Conservation (phyloP, 768 basidiomycete species). For the Panaeolus cyanescens region DNA sequence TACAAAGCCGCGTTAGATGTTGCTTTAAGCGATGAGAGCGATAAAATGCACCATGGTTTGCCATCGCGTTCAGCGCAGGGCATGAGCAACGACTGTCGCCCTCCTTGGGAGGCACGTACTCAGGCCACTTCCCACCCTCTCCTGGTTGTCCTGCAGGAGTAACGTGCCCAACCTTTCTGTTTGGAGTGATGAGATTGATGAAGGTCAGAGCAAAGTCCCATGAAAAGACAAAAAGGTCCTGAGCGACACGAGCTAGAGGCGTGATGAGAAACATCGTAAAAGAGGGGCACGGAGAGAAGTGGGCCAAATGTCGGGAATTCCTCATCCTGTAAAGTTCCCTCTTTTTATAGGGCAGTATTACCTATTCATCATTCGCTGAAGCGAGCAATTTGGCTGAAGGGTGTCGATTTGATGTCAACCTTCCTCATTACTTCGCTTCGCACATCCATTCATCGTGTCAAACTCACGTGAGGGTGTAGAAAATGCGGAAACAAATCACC, state of each 20-base stretch:
- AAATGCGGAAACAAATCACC: background rate
- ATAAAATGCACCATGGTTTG: conserved; percentile 72
- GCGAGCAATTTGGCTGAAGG: background rate
- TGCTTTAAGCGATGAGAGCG: conserved; percentile 18
- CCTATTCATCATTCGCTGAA: background rate
- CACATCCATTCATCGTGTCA: conserved; percentile 6
- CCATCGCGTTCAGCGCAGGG: conserved; percentile 78
- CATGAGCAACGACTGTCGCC: conserved; percentile 75
- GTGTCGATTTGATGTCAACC: background rate
- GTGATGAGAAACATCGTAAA: conserved; percentile 33
- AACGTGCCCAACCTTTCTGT: conserved; percentile 52
- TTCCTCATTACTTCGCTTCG: background rate
- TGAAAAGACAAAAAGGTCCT: conserved; percentile 33
- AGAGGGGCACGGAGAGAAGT: conserved; percentile 7
- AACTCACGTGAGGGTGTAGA: conserved; percentile 10
- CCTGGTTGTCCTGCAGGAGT: conserved; percentile 58
- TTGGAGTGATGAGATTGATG: conserved; percentile 52
- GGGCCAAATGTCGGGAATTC: background rate
- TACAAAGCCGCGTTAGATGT: conserved; percentile 23
- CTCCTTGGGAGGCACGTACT: conserved; percentile 55
- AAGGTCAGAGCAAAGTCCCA: conserved; percentile 58
- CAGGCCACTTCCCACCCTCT: conserved; percentile 67
- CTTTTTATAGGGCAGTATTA: background rate
- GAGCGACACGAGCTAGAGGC: conserved; percentile 28
- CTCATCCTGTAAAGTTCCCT: background rate